Conservation (phyloP, 2,329 filamentous ascomycete species). For the Nannizziopsis barbatae region DNA sequence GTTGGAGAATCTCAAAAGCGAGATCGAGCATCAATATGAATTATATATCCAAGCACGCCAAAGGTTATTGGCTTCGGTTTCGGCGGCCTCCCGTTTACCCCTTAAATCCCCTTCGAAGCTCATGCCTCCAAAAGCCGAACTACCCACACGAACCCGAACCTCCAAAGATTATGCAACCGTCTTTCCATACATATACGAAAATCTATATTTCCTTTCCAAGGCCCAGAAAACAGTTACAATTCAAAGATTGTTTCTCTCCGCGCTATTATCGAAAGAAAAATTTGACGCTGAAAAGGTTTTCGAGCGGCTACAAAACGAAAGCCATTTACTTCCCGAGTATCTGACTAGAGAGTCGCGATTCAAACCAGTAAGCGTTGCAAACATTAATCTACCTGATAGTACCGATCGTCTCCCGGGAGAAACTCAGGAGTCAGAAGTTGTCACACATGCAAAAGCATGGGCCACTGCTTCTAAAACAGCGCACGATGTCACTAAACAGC, state of each 20-base stretch:
- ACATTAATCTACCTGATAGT: constrained; percentile 18
- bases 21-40: constrained; percentile 28
- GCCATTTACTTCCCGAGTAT: constrained; percentile 35
- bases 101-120: constrained; percentile 18
- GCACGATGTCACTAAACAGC: constrained; percentile 22
- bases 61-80: constrained; percentile 27
- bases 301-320: constrained; percentile 33
- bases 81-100: constrained; percentile 26
- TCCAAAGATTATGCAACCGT: constrained; percentile 7
- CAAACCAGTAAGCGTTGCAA: constrained; percentile 25
- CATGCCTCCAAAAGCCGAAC: neutral
- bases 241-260: constrained; percentile 30
- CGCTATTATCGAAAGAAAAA: constrained; percentile 31
- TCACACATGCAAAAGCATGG: constrained; percentile 30
- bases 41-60: constrained; percentile 29
- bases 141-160: neutral
- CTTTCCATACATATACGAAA: constrained; percentile 25
- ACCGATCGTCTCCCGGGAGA: constrained; percentile 14
- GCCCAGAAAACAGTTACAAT: constrained; percentile 28
- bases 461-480: constrained; percentile 31
- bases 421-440: constrained; percentile 23
- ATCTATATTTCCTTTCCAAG: constrained; percentile 27
- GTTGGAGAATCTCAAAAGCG: constrained; percentile 25
- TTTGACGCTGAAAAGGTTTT: constrained; percentile 26
- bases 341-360: constrained; percentile 29